phyloP scores from a whole-genome alignment of 2,329 filamentous ascomycete genomes.

The Fusarium goolgardi region DNA sequence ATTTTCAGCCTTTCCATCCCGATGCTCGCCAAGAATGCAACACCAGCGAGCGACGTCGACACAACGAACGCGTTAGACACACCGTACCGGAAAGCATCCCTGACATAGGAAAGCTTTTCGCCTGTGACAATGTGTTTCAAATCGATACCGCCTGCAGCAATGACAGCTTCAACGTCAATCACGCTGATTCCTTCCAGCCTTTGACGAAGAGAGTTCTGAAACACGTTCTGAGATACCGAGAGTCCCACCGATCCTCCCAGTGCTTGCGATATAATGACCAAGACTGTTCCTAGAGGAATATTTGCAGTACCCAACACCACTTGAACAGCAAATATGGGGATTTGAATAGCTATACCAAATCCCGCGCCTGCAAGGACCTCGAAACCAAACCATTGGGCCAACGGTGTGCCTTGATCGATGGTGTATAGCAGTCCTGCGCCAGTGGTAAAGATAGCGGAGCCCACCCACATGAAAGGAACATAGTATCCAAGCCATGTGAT shows the following conservation, averaged over 20 bases:
- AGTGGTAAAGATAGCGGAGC: slow-evolving; percentile 27
- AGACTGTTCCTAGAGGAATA: slow-evolving; percentile 57
- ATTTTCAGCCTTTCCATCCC: slow-evolving; percentile 38
- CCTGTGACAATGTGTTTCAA: slow-evolving; percentile 29
- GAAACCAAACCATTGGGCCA: slow-evolving; percentile 57
- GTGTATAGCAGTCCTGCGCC: slow-evolving; percentile 32
- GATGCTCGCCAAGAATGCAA: slow-evolving; percentile 34
- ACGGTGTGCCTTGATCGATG: slow-evolving; percentile 48
- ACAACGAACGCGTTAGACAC: slow-evolving; percentile 39
- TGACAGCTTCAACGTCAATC: slow-evolving; percentile 20
- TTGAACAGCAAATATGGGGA: slow-evolving; percentile 57
- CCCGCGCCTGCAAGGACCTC: slow-evolving; percentile 58
- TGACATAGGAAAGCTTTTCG: slow-evolving; percentile 18
- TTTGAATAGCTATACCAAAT: slow-evolving; percentile 56
- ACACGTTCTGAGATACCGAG: slow-evolving; percentile 38
- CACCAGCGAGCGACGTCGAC: slow-evolving; percentile 33
- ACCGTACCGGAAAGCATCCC: slow-evolving; percentile 28
- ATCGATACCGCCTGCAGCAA: slow-evolving; percentile 29
- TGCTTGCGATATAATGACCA: slow-evolving; percentile 59
- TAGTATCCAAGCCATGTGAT: slow-evolving; percentile 36
- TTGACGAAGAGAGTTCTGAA: slow-evolving; percentile 27
- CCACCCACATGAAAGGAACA: slow-evolving; percentile 40
- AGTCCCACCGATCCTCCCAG: slow-evolving; percentile 54
- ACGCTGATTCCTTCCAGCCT: slow-evolving; percentile 14
- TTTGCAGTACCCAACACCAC: slow-evolving; percentile 55